Conservation (phyloP, 352 stramenopile species). For the Globisporangium parvum region DNA sequence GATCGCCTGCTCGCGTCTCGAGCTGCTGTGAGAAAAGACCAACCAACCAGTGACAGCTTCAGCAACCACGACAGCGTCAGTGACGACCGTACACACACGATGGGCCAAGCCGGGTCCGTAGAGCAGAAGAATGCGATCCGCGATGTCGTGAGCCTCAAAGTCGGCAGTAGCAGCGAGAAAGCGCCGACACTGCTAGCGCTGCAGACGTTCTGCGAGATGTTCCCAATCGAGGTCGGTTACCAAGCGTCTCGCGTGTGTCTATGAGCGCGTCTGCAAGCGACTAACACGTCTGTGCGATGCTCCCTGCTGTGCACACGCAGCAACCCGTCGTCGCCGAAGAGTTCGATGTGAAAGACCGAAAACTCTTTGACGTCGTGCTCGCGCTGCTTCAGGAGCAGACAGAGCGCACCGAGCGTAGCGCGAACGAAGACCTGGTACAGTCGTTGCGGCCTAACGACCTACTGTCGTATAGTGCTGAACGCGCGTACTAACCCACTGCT, state of each 20-base stretch:
- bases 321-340: conserved; percentile 18
- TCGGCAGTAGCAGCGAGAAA: conserved; percentile 29
- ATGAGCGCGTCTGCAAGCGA: not conserved
- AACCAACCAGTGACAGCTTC: no score
- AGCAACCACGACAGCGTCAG: no score
- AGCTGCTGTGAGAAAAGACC: no score
- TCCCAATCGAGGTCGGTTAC: conserved; percentile 48
- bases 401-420: conserved; percentile 41
- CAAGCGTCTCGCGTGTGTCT: not conserved
- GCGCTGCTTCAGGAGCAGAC: conserved; percentile 61
- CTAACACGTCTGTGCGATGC: not conserved
- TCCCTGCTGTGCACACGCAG: conserved; percentile 10
- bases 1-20: no score
- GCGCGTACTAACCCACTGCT: not conserved
- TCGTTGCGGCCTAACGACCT: not conserved
- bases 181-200: conserved; percentile 43
- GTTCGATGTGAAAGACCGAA: conserved; percentile 71
- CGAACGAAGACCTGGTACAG: conserved; percentile 47
- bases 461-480: not conserved
- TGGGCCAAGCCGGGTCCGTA: conserved; percentile 74
- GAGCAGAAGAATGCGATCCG: conserved; percentile 79
- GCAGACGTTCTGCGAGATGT: conserved; percentile 71
- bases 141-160: conserved; percentile 58
- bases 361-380: conserved; percentile 71
- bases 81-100: conserved; percentile 10